Base-by-base conservation (phyloP, 805 yeast species). In the Ogataea trehalophila region DNA sequence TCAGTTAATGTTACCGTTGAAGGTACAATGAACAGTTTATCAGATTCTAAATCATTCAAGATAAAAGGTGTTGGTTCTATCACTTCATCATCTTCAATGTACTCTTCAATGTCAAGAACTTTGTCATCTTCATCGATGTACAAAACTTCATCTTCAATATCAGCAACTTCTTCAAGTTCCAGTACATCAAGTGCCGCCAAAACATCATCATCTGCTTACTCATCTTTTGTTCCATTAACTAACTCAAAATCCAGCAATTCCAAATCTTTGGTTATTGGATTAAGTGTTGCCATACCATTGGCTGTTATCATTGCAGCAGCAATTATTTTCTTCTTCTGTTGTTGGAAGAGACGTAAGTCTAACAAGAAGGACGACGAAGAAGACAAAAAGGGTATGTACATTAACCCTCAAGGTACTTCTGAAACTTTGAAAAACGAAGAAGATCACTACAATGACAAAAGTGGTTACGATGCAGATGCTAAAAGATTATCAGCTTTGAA, bases 211-310 rank as follows among this genome's bases (percentile, higher is more conserved):
- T 33, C 48, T 20, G 18, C 45, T 2, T 38, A 48, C 5, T 39
- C 46, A 2, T 26, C 47, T 29, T 35, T 50, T 15, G 15, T 31
- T 22, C 18, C 50, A 16, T 39, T 49, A n/a, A 5, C 20, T 15
- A 43, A 55, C 29, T 41, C 44, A 45, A 38, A 45, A 46, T 43
- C 43, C 50, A 45, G 66, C 39, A 73, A 70, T 44, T 39, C 41
- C 18, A 83, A 77, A 54, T 76, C 78, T 2, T 71, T 87, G n/a
- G 96, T 96, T 0, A 86, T 92, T 60, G 96, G 91, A 1, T 76
- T 91, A 50, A 97, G 97, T 46, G 91, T 87, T n/a, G 87, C 85
- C 2, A 75, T 94, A 41, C 96, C 96, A 1, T 61, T 76, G 0
- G 67, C 79, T 3, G 75, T 75, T 2, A 56, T 86, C 0, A 56